Conservation (phyloP, 1,284 basidiomycete species). For the Mycena sp. region DNA sequence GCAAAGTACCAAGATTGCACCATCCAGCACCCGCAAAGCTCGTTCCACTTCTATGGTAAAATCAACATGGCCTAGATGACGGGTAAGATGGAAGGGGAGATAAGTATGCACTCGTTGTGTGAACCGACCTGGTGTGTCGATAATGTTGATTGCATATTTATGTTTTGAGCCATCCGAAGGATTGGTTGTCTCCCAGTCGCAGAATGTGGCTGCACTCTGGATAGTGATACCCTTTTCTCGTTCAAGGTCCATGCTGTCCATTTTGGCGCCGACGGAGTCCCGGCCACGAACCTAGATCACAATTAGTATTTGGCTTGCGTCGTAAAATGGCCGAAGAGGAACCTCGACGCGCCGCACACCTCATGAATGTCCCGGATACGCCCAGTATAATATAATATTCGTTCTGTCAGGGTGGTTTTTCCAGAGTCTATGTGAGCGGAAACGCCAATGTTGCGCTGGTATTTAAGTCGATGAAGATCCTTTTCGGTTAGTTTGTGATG, state of each 20-base stretch:
- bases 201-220: constrained; percentile 98
- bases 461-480: constrained; percentile 66
- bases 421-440: constrained; percentile 97
- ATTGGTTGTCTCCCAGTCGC: constrained; percentile 89
- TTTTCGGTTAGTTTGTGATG: constrained; percentile 57
- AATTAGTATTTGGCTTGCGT: not conserved
- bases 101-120: not conserved
- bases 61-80: constrained; percentile 88
- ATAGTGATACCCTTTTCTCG: constrained; percentile 99
- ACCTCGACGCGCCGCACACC: constrained; percentile 57
- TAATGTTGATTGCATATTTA: constrained; percentile 97
- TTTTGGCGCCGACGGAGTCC: constrained; percentile 98
- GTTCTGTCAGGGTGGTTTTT: constrained; percentile 99
- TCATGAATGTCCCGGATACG: constrained; percentile 97
- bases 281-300: constrained; percentile 80
- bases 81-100: not conserved
- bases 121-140: constrained; percentile 91
- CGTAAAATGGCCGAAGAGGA: constrained; percentile 10
- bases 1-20: constrained; percentile 96
- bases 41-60: constrained; percentile 99
- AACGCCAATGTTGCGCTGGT: constrained; percentile 84
- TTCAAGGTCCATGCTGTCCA: constrained; percentile 99
- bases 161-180: constrained; percentile 73
- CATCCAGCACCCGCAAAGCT: constrained; percentile 95
- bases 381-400: constrained; percentile 96